A percentile compares a stretch with the other conserved stretches of the same genome.
Conservation (phyloP, 306 rosid species). For the Lathyrus aphaca region DNA sequence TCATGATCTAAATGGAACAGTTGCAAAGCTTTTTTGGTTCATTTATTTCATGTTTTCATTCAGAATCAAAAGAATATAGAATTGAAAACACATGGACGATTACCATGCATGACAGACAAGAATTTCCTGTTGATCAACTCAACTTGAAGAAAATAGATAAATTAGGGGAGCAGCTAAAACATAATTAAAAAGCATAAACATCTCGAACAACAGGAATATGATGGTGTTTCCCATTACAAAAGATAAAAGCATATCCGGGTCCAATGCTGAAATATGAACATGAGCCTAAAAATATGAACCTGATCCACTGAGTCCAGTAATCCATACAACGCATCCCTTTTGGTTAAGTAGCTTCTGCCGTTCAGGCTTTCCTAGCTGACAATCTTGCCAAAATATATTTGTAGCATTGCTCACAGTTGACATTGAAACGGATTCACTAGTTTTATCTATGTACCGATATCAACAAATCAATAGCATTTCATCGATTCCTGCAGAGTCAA, state of each 20-base stretch:
- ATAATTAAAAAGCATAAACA: constrained; percentile 28
- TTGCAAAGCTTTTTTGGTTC: neutral
- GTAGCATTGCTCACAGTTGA: constrained; percentile 66
- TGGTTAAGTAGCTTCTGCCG: constrained; percentile 86
- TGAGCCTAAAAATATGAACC: constrained; percentile 48
- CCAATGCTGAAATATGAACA: constrained; percentile 1
- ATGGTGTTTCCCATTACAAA: constrained; percentile 15
- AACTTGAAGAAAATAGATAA: constrained; percentile 26
- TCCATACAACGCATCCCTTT: constrained; percentile 91
- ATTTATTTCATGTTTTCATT: neutral
- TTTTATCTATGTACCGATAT: constrained; percentile 30
- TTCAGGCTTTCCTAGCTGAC: constrained; percentile 68
- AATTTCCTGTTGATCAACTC: constrained; percentile 12
- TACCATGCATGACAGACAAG: neutral
- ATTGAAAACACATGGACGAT: neutral
- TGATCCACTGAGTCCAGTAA: constrained; percentile 93
- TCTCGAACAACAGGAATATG: constrained; percentile 19
- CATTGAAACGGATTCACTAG: constrained; percentile 52
- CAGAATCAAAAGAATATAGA: constrained; percentile 16
- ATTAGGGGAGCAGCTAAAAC: constrained; percentile 30
- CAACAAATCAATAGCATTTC: constrained; percentile 41
- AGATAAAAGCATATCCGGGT: neutral
- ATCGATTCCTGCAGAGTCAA: constrained; percentile 31
- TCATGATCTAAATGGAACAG: neutral
- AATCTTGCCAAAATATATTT: constrained; percentile 86